Evolutionary conservation across 306 rosid genomes (phyloP).

Genomic region (Neltuma alba): DNA sequence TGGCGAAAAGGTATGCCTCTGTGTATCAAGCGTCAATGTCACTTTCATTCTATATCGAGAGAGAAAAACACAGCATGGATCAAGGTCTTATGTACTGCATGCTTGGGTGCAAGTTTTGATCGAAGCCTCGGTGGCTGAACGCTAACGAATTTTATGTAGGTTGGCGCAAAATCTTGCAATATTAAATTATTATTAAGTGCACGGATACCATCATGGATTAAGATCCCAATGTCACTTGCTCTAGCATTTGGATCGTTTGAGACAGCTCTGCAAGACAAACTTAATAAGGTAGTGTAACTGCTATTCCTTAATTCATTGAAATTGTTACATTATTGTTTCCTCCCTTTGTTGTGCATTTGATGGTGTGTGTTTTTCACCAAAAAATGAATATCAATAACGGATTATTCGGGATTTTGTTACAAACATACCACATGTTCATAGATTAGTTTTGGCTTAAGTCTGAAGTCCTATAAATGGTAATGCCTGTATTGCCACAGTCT

Average conservation of each 20-base stretch:
- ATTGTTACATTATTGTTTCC: not conserved
- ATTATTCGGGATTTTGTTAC: no score
- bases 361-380: not conserved
- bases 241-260: slow-evolving; percentile 47
- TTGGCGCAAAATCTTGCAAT: slow-evolving; percentile 49
- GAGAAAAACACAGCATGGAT: not conserved
- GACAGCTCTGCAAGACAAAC: slow-evolving; percentile 37
- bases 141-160: slow-evolving; percentile 26
- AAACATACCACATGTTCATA: not conserved
- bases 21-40: not conserved
- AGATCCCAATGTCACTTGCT: slow-evolving; percentile 44
- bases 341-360: not conserved
- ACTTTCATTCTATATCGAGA: not conserved
- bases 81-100: no score
- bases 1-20: slow-evolving; percentile 35
- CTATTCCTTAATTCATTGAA: not conserved
- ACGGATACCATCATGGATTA: slow-evolving; percentile 47
- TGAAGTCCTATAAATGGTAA: no score
- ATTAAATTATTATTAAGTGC: slow-evolving; percentile 24
- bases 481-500: no score
- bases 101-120: not conserved
- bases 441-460: not conserved
- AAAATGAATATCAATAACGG: slow-evolving; percentile 2
- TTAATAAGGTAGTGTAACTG: slow-evolving; percentile 31
- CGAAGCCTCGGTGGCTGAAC: not conserved